Evolutionary conservation across 2,329 filamentous ascomycete species (phyloP), one percentile per base, ranked within the genome.

Genomic region (Xylaria sp.): DNA sequence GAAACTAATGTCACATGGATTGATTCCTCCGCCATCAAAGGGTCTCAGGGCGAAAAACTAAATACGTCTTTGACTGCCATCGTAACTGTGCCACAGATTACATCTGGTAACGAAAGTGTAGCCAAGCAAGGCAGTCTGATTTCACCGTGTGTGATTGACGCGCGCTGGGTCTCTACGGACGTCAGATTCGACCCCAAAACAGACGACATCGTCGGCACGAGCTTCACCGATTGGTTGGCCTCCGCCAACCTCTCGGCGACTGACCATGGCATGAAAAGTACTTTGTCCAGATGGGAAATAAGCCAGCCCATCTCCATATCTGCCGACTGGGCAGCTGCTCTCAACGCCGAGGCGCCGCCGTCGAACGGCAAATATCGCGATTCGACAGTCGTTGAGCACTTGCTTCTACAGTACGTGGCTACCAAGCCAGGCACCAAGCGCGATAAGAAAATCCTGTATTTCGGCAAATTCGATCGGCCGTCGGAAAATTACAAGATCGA

Each of bases 91-190:
- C 61, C 61, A 6, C n/a, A 44, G 39, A 17, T 20, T 9, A 17
- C 39, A 20, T 44, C 20, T 17, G 2, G 15, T 2, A 15, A 45
- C 54, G 2, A 44, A 1, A 7, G 17, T 15, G 2, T 17, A n/a
- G 13, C n/a, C 17, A 7, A 33, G 1, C 61, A 65, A n/a, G 51
- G 53, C n/a, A 61, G 65, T 5, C 1, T 33, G 1, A 31, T 27
- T 3, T 4, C 38, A 1, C 61, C 65, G 2, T 67, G 65, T 15
- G 29, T 67, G 1, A 58, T 61, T n/a, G 65, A 67, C 31, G 65
- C 65, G 27, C 61, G 65, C 2, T 67, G 61, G 65, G 65, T 57
- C 36, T 29, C 45, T 5, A 61, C 65, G 0, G 57, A 61, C 29
- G 49, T 65, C 29, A 25, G 27, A 10, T 67, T 64, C 44, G 56